Evolutionary conservation across 2,329 filamentous ascomycete species (phyloP).

Genomic region (Alternaria incomplexa): DNA sequence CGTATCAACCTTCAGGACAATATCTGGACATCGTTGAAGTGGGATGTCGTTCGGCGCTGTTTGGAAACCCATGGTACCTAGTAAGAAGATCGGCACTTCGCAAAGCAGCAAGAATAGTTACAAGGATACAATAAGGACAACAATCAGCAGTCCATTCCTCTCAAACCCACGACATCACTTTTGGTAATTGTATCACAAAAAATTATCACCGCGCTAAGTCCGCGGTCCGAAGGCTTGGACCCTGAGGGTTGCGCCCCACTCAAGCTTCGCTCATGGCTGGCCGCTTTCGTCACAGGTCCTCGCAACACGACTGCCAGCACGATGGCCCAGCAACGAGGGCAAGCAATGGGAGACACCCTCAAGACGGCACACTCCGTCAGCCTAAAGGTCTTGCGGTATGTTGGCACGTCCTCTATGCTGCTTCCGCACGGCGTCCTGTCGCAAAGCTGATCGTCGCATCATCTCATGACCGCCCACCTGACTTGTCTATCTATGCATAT

Average conservation of each 20-base stretch:
- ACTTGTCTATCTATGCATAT: background rate
- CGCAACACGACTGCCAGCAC: slow-evolving; percentile 8
- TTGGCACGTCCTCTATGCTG: background rate
- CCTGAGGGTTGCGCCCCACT: slow-evolving; percentile 15
- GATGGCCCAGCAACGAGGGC: slow-evolving; percentile 50
- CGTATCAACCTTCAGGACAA: slow-evolving; percentile 56
- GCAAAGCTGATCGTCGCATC: background rate
- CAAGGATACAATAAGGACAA: background rate
- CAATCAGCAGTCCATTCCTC: background rate
- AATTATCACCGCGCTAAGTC: slow-evolving; percentile 11
- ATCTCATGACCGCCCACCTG: background rate
- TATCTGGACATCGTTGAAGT: slow-evolving; percentile 50
- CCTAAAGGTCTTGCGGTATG: slow-evolving; percentile 82
- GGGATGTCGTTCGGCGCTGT: slow-evolving; percentile 24
- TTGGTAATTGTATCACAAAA: slow-evolving; percentile 1
- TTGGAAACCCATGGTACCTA: background rate
- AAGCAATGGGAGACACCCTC: slow-evolving; percentile 47
- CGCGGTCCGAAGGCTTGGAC: slow-evolving; percentile 5
- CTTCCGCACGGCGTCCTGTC: background rate
- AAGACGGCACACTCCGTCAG: slow-evolving; percentile 77
- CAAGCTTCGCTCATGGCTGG: slow-evolving; percentile 12
- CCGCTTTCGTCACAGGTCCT: slow-evolving; percentile 13
- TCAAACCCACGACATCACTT: background rate
- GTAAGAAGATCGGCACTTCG: background rate
- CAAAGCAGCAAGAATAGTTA: background rate